Evolutionary conservation across 73 alveolate genomes (phyloP).

Genomic region (Paramecium biaurelia): DNA sequence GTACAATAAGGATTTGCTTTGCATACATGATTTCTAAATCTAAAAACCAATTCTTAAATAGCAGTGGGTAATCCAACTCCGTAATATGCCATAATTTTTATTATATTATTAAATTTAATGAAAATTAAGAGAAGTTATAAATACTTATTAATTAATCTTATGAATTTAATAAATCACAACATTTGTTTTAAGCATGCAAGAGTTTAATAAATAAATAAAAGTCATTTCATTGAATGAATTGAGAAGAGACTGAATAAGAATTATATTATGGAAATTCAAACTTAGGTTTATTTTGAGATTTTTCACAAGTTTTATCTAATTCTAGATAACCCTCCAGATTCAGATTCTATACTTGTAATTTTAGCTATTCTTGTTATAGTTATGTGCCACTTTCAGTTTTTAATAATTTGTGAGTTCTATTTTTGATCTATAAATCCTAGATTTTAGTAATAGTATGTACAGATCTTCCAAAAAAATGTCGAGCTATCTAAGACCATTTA

Average conservation of each 20-base stretch:
- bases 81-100: slow-evolving; percentile 7
- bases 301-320: slow-evolving; percentile 13
- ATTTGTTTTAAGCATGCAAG: background rate
- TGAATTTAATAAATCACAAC: background rate
- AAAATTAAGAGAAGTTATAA: background rate
- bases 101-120: background rate
- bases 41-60: slow-evolving; percentile 28
- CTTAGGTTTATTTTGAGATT: background rate
- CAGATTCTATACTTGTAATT: background rate
- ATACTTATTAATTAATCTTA: background rate
- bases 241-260: background rate
- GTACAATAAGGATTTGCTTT: slow-evolving; percentile 49
- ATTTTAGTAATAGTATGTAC: background rate
- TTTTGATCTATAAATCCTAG: background rate
- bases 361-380: background rate
- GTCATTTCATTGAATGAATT: background rate
- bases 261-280: background rate
- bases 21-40: slow-evolving; percentile 21
- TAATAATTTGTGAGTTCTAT: background rate
- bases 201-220: background rate
- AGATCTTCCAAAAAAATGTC: background rate
- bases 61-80: slow-evolving; percentile 30
- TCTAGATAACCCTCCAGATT: background rate
- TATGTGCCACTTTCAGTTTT: background rate
- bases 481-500: background rate